phyloP scores from a whole-genome alignment of 768 basidiomycete species.

The Hypsizygus marmoreus region DNA sequence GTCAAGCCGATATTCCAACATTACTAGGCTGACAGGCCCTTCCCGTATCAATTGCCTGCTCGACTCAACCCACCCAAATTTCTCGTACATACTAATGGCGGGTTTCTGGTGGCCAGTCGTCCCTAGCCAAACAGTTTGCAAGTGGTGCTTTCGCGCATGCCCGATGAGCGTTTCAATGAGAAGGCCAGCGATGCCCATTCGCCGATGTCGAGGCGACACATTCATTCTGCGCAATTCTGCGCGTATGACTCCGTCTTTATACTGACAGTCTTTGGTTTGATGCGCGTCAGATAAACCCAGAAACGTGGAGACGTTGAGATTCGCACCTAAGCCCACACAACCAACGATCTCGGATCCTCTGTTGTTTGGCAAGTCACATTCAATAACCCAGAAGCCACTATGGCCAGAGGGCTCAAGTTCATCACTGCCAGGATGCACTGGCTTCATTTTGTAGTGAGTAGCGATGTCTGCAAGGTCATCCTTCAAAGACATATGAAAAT shows the following conservation, averaged over 20 bases:
- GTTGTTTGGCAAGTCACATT: constrained; percentile 12
- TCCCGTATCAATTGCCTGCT: neutral
- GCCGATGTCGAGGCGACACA: constrained; percentile 15
- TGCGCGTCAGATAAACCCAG: too few relatives aligned
- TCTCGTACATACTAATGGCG: constrained; percentile 11
- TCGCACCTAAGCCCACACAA: constrained; percentile 21
- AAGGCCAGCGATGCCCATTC: constrained; percentile 11
- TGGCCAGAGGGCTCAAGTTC: constrained; percentile 8
- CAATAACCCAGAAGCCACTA: constrained; percentile 26
- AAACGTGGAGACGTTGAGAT: neutral
- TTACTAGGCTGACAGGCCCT: neutral
- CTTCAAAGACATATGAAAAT: constrained; percentile 7
- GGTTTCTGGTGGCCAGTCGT: constrained; percentile 7
- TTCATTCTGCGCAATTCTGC: constrained; percentile 13
- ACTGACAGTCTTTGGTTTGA: constrained; percentile 6
- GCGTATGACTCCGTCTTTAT: neutral
- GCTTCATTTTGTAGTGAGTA: constrained; percentile 15
- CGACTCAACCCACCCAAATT: constrained; percentile 20
- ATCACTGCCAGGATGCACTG: neutral
- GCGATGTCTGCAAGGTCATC: constrained; percentile 23
- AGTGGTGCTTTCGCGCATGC: constrained; percentile 2
- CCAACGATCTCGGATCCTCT: constrained; percentile 19
- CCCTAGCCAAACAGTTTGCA: neutral
- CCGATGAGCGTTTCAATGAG: constrained; percentile 9
- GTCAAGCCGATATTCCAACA: constrained; percentile 3